These are phyloP conservation scores for Penicillium bialowiezense DNA, from an alignment of 495 filamentous ascomycete species.

Conservation along the genomic window DNA sequence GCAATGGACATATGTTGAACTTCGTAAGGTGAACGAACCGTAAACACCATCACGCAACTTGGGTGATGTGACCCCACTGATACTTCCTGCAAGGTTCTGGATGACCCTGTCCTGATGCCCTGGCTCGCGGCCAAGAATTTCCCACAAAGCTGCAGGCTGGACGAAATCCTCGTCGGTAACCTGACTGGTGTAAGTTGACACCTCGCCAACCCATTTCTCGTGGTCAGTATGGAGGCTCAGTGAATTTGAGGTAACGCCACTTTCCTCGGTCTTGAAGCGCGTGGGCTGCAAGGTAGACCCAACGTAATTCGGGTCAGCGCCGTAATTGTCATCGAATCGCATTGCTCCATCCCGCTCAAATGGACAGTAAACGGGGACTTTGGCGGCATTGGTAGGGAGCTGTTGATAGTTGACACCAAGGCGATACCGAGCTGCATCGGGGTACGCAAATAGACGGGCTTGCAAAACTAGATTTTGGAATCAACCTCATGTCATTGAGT, in stretches of 20 bases:
- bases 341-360: conserved; percentile 70
- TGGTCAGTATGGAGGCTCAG: conserved; percentile 36
- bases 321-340: conserved; percentile 60
- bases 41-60: conserved; percentile 17
- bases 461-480: conserved; percentile 55
- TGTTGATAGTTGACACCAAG: conserved; percentile 66
- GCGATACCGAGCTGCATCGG: conserved; percentile 64
- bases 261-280: not conserved
- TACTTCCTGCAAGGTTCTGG: conserved; percentile 31
- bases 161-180: conserved; percentile 8
- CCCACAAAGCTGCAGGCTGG: conserved; percentile 9
- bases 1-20: not conserved
- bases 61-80: conserved; percentile 16
- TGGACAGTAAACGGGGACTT: conserved; percentile 55
- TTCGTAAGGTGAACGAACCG: not conserved
- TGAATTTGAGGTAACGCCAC: not conserved
- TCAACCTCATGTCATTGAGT: conserved; percentile 2
- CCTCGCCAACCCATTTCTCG: conserved; percentile 49
- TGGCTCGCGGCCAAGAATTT: conserved; percentile 50
- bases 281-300: not conserved
- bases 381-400: conserved; percentile 33
- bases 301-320: conserved; percentile 48
- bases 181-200: conserved; percentile 18
- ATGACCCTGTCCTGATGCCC: conserved; percentile 59
- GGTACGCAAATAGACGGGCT: conserved; percentile 67